phyloP scores from a whole-genome alignment of 495 filamentous ascomycete species.

The Penicillium soppii region DNA sequence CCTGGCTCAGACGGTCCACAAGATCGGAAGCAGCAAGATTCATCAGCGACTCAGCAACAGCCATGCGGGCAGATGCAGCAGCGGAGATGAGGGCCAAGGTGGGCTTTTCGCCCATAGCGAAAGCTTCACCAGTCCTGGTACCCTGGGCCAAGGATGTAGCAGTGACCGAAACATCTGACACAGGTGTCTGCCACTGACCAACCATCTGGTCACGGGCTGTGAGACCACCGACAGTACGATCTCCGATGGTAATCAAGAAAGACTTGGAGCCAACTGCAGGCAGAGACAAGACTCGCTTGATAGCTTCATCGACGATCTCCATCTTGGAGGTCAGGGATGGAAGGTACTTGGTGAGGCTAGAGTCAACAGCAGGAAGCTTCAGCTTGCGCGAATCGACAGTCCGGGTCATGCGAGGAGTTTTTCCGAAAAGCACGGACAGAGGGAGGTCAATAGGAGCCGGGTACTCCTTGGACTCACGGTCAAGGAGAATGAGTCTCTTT shows the following conservation, averaged over 20 bases:
- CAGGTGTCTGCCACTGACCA: slow-evolving; percentile 93
- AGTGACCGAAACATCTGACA: slow-evolving; percentile 91
- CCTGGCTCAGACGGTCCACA: slow-evolving; percentile 68
- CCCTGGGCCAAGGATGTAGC: slow-evolving; percentile 72
- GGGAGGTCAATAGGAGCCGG: slow-evolving; percentile 86
- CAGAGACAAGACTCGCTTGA: slow-evolving; percentile 76
- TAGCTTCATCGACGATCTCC: slow-evolving; percentile 70
- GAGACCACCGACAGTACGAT: slow-evolving; percentile 87
- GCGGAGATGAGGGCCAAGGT: slow-evolving; percentile 86
- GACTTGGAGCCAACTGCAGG: slow-evolving; percentile 93
- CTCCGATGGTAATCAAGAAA: slow-evolving; percentile 95
- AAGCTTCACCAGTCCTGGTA: slow-evolving; percentile 82
- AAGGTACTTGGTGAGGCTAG: slow-evolving; percentile 59
- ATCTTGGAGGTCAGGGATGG: slow-evolving; percentile 56
- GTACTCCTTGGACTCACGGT: slow-evolving; percentile 74
- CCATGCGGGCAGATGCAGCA: slow-evolving; percentile 93
- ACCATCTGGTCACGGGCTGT: slow-evolving; percentile 93
- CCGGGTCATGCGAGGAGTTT: slow-evolving; percentile 79
- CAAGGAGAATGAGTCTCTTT: slow-evolving; percentile 73
- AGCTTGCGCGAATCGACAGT: slow-evolving; percentile 74
- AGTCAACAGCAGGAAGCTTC: slow-evolving; percentile 69
- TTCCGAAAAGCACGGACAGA: slow-evolving; percentile 89
- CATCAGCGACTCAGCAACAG: slow-evolving; percentile 89
- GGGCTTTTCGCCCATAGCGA: slow-evolving; percentile 96
- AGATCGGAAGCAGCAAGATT: slow-evolving; percentile 88